Conservation (phyloP, 1,284 basidiomycete species). For the Bjerkandera adusta region DNA sequence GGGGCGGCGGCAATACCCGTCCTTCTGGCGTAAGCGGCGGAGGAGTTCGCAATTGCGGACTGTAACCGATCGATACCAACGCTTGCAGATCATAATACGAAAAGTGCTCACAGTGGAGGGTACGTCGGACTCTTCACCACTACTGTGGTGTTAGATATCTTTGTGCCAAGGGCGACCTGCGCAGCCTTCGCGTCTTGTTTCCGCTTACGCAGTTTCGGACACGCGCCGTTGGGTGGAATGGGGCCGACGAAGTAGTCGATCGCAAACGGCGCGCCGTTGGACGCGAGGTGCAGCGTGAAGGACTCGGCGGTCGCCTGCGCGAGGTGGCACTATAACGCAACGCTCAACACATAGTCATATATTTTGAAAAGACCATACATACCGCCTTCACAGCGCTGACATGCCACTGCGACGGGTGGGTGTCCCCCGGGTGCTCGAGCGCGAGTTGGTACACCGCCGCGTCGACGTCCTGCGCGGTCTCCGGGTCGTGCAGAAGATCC, state of each 20-base stretch:
- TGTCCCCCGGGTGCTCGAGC: slow-evolving; percentile 52
- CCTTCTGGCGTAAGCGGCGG: slow-evolving; percentile 68
- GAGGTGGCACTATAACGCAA: slow-evolving; percentile 65
- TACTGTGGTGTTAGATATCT: slow-evolving; percentile 53
- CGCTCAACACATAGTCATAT: neutral
- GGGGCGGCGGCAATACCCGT: slow-evolving; percentile 53
- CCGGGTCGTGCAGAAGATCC: slow-evolving; percentile 19
- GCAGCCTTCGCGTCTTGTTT: slow-evolving; percentile 25
- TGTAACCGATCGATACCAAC: slow-evolving; percentile 27
- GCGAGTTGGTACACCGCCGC: slow-evolving; percentile 73
- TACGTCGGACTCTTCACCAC: slow-evolving; percentile 41
- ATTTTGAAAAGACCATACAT: slow-evolving; percentile 31
- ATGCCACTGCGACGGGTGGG: slow-evolving; percentile 50
- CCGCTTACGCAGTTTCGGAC: slow-evolving; percentile 37
- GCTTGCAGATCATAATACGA: neutral
- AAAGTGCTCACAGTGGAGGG: slow-evolving; percentile 54
- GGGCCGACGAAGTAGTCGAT: slow-evolving; percentile 71
- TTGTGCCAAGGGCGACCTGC: slow-evolving; percentile 12
- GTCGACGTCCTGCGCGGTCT: slow-evolving; percentile 23
- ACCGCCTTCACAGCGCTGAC: slow-evolving; percentile 73
- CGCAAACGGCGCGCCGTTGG: slow-evolving; percentile 49
- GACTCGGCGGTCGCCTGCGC: slow-evolving; percentile 47
- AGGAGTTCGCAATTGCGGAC: slow-evolving; percentile 64
- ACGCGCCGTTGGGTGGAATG: slow-evolving; percentile 62
- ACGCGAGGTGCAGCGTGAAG: slow-evolving; percentile 52